These are phyloP conservation scores for Amphirosellinia nigrospora DNA, from an alignment of 495 filamentous ascomycete genomes.

Conservation along the genomic window DNA sequence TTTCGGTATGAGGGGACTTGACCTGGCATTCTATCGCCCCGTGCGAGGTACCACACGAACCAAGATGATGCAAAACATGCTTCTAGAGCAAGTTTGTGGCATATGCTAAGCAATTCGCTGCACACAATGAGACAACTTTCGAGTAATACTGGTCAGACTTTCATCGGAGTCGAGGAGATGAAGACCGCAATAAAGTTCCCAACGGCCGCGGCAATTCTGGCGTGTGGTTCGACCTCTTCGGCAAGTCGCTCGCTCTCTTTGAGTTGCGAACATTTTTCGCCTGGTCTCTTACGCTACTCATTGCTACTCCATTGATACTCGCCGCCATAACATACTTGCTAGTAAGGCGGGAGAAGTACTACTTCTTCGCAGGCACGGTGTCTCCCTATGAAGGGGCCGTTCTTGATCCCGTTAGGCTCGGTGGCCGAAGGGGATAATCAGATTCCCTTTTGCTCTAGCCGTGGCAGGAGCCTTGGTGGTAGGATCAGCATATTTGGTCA, in stretches of 20 bases:
- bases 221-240: constrained; percentile 96
- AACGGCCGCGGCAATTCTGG: constrained; percentile 71
- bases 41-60: constrained; percentile 88
- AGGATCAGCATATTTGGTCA: constrained; percentile 76
- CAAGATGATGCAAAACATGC: constrained; percentile 86
- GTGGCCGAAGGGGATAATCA: constrained; percentile 81
- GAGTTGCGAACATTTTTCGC: constrained; percentile 82
- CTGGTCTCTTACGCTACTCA: constrained; percentile 79
- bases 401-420: constrained; percentile 63
- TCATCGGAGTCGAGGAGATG: constrained; percentile 65
- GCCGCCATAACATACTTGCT: constrained; percentile 71
- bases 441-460: constrained; percentile 78
- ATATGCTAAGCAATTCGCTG: constrained; percentile 87
- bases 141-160: constrained; percentile 69
- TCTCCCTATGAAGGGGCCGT: constrained; percentile 65
- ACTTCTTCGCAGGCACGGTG: constrained; percentile 68
- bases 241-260: constrained; percentile 79
- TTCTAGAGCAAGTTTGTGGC: constrained; percentile 79
- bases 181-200: constrained; percentile 61
- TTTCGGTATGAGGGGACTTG: constrained; percentile 83
- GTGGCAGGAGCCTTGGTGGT: constrained; percentile 72
- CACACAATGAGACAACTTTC: constrained; percentile 73
- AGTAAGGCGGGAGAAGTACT: constrained; percentile 75
- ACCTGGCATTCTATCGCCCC: constrained; percentile 86
- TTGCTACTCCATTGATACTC: constrained; percentile 75